Conservation (phyloP, 805 yeast species). For the Saccharomyces paradoxus region DNA sequence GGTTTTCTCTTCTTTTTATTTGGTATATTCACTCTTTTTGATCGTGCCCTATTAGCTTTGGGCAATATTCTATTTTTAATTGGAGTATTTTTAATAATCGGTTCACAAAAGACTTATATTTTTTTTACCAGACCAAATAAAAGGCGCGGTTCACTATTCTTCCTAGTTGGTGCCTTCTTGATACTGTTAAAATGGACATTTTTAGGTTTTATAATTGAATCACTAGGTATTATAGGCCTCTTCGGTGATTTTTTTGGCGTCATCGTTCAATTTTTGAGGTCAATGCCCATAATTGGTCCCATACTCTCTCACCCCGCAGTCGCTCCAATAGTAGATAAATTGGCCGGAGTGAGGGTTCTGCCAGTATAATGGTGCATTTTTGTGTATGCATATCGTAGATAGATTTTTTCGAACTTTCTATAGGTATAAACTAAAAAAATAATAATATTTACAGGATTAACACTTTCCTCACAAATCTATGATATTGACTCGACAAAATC, state of each 20-base stretch:
- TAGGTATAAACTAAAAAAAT: neutral
- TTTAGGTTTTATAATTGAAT: conserved; percentile 76
- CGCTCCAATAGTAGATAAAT: conserved; percentile 63
- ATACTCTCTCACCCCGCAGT: conserved; percentile 68
- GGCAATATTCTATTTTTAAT: conserved; percentile 74
- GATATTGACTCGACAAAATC: conserved; percentile 21
- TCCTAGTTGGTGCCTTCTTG: conserved; percentile 63
- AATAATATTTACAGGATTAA: neutral
- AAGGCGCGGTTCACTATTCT: conserved; percentile 78
- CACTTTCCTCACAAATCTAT: neutral
- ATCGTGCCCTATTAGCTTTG: conserved; percentile 78
- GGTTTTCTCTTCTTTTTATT: conserved; percentile 68
- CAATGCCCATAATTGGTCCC: conserved; percentile 84
- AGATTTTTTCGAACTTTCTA: neutral
- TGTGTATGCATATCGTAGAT: neutral
- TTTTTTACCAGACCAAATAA: conserved; percentile 85
- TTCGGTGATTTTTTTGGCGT: conserved; percentile 94
- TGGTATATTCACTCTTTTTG: conserved; percentile 82
- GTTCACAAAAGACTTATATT: conserved; percentile 70
- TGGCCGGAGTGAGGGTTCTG: conserved; percentile 60
- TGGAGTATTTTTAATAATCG: conserved; percentile 83
- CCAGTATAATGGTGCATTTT: conserved; percentile 41
- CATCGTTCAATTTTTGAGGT: conserved; percentile 75
- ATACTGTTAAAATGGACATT: conserved; percentile 73
- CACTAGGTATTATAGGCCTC: conserved; percentile 79